Evolutionary conservation across 345 rosid species (phyloP).

Genomic region (Salix dunnii): DNA sequence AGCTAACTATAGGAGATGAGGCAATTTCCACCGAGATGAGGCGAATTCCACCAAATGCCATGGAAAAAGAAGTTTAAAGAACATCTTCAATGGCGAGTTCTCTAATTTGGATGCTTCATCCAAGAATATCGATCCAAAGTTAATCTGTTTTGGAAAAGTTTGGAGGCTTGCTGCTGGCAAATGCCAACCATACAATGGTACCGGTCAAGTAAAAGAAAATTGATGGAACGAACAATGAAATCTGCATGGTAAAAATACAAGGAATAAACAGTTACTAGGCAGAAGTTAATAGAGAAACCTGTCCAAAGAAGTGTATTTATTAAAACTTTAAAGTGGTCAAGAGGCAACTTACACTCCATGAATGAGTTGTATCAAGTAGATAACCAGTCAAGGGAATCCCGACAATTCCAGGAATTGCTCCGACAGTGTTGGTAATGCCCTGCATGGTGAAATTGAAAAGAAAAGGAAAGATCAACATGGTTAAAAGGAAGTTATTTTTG

Average conservation of each 20-base stretch:
- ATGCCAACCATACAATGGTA: constrained; percentile 75
- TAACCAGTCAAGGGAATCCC: constrained; percentile 93
- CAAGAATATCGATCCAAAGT: constrained; percentile 7
- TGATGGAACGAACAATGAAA: constrained; percentile 79
- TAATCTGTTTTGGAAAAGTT: constrained; percentile 49
- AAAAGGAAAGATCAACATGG: neutral
- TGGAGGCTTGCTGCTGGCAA: constrained; percentile 88
- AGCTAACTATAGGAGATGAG: neutral
- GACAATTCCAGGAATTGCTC: constrained; percentile 88
- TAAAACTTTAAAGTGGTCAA: neutral
- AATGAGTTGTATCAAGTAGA: constrained; percentile 87
- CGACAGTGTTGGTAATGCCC: constrained; percentile 91
- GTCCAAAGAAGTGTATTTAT: neutral
- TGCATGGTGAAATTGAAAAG: constrained; percentile 20
- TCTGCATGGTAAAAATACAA: constrained; percentile 34
- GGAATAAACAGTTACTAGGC: neutral
- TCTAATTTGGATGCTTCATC: constrained; percentile 12
- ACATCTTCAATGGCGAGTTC: neutral
- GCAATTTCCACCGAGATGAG: constrained; percentile 4
- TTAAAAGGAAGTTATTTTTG: neutral
- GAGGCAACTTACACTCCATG: constrained; percentile 82
- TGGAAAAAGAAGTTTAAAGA: constrained; percentile 13
- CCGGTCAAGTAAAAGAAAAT: constrained; percentile 93
- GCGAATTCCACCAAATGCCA: neutral
- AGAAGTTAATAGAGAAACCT: neutral